Evolutionary conservation across 495 filamentous ascomycete genomes (phyloP), one percentile per base, ranked within the genome.

Genomic region (Aspergillus bertholletiae): DNA sequence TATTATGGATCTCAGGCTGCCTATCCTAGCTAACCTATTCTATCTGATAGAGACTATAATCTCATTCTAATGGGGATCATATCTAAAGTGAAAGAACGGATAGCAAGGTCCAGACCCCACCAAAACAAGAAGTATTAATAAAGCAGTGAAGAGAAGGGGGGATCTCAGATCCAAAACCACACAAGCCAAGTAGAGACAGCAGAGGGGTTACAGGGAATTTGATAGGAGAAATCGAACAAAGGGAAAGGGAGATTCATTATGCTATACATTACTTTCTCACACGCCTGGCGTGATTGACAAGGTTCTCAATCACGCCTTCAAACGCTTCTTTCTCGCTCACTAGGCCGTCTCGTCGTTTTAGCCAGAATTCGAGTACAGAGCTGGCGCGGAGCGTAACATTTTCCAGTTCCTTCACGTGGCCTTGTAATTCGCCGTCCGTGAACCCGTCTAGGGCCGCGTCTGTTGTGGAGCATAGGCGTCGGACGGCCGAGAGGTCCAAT

Each of bases 301-400:
- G 73, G 67, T 97, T 96, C 74, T 97, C 95, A 78, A 99, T 96
- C 8, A 99, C 94, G 0, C 88, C 90, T 64, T 99, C 94, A 76
- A 99, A 97, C 6, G 90, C 90, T 72, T 97, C 93, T 61, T 95
- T 88, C 58, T 99, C 93, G 24, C 88, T 85, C 51, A 95, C 74
- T 51, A 92, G 88, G 49, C 88, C 87, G 63, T 96, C 92, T 28
- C 84, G 85, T 60, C 85, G 77, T 77, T 86, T 88, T 46, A 90
- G 80, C 94, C 95, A 99, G 61, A 91, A 96, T 54, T 89, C 88
- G 28, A 96, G 78, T 39, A 94, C 87, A 48, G 88, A 79, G 24
- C 84, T 85, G 17, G 92, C 92, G 15, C 79, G 77, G 2, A 73
- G 72, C 15, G 86, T 85, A 63, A 89, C 76, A 28, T 78, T 79